Percentiles rank a stretch among this genome's conserved stretches.
These are phyloP conservation scores for Paradendryphiella salina DNA, from an alignment of 2,329 filamentous ascomycete genomes.

Conservation along the genomic window DNA sequence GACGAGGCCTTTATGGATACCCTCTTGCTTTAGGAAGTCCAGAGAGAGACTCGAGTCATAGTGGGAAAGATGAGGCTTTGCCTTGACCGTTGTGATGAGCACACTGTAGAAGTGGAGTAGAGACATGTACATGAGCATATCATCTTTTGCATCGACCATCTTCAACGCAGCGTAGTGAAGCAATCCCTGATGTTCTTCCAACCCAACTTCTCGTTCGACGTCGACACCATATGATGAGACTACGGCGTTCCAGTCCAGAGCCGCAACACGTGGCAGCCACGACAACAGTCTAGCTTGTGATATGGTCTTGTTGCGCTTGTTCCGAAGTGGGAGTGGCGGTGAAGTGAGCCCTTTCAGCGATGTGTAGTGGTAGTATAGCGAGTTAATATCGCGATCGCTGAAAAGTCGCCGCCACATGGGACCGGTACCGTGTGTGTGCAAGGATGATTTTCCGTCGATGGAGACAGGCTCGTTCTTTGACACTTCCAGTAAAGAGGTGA, in stretches of 20 bases:
- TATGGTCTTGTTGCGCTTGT: constrained; percentile 59
- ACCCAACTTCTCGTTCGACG: constrained; percentile 52
- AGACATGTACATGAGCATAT: constrained; percentile 64
- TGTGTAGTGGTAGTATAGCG: constrained; percentile 59
- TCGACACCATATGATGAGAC: constrained; percentile 56
- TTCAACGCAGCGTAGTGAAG: constrained; percentile 59
- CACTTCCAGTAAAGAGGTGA: constrained; percentile 58
- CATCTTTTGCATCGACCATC: constrained; percentile 60
- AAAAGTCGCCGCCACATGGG: constrained; percentile 66
- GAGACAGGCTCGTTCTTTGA: constrained; percentile 49
- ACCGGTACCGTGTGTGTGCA: constrained; percentile 36
- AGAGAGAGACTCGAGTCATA: constrained; percentile 50
- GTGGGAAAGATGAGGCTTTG: constrained; percentile 40
- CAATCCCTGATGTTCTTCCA: constrained; percentile 47
- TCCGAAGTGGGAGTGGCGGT: constrained; percentile 43
- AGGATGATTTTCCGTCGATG: constrained; percentile 34
- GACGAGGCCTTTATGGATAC: constrained; percentile 56
- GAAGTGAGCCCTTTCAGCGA: constrained; percentile 49
- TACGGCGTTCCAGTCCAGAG: constrained; percentile 59
- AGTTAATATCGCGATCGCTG: constrained; percentile 62
- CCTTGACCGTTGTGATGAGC: constrained; percentile 52
- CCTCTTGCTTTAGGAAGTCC: constrained; percentile 57
- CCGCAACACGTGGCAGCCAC: constrained; percentile 58
- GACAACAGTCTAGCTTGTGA: constrained; percentile 64
- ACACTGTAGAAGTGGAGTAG: constrained; percentile 61